Evolutionary conservation across 139 green algal genomes (phyloP).

Genomic region (Chlorella sp.): DNA sequence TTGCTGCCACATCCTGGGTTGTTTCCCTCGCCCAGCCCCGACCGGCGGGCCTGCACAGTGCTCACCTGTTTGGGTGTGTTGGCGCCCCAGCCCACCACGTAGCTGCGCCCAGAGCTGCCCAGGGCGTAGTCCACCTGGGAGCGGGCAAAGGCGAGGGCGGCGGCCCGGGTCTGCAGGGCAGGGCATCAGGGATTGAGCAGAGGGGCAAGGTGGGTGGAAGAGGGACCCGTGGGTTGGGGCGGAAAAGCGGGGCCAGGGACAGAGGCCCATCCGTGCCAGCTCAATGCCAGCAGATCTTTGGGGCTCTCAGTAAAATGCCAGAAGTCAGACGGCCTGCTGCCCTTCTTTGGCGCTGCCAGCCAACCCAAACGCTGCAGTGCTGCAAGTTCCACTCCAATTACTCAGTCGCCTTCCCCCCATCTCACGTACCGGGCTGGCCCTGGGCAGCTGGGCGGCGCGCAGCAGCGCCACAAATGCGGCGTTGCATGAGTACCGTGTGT

Average conservation of each 20-base stretch:
- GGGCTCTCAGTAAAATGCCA: no score
- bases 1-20: not conserved
- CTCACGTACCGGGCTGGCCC: not conserved
- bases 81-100: constrained; percentile 50
- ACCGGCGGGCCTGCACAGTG: not conserved
- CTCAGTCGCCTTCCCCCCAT: not conserved
- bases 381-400: not conserved
- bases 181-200: not conserved
- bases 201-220: not conserved
- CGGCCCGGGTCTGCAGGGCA: not conserved
- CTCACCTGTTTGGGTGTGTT: constrained; percentile 4
- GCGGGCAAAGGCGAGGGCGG: constrained; percentile 16
- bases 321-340: no score
- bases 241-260: not conserved
- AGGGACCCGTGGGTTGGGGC: not conserved
- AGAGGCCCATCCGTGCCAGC: no score
- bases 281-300: no score
- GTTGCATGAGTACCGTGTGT: constrained; percentile 21
- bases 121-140: constrained; percentile 60
- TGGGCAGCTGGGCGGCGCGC: not conserved
- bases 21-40: not conserved
- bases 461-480: constrained; percentile 15
- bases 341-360: no score
- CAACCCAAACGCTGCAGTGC: no score
- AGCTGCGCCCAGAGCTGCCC: constrained; percentile 42